Conservation (phyloP, 805 yeast genomes). For the Tetrapisispora namnaoensis region DNA sequence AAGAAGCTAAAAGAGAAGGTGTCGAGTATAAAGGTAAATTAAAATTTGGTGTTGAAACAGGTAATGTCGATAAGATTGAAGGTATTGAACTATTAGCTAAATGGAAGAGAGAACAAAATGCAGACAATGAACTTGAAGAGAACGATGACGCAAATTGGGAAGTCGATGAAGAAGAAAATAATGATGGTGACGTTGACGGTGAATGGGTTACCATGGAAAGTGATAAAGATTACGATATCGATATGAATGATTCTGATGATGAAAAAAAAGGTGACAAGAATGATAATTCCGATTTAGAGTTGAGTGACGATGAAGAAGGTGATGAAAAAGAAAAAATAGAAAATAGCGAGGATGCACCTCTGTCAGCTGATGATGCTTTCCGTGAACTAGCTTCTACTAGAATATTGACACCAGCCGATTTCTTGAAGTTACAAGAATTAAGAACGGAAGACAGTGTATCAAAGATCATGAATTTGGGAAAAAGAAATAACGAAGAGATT, state of each 20-base stretch:
- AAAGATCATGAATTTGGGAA: conserved; percentile 50
- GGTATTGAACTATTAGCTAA: conserved; percentile 84
- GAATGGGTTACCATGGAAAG: conserved; percentile 89
- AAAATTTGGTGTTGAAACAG: conserved; percentile 63
- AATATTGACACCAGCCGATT: conserved; percentile 94
- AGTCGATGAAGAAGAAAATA: conserved; percentile 39
- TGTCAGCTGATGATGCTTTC: conserved; percentile 34
- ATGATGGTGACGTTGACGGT: conserved; percentile 56
- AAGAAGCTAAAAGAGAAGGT: conserved; percentile 46
- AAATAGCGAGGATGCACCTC: conserved; percentile 16
- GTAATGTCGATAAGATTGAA: conserved; percentile 62
- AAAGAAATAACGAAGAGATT: conserved; percentile 57
- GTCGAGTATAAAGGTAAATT: conserved; percentile 28
- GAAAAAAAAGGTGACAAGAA: conserved; percentile 29
- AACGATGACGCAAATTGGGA: conserved; percentile 57
- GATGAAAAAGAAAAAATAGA: conserved; percentile 14
- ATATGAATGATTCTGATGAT: conserved; percentile 41
- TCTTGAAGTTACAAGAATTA: conserved; percentile 87
- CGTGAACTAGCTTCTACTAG: conserved; percentile 57
- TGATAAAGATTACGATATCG: conserved; percentile 60
- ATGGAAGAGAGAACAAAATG: conserved; percentile 52
- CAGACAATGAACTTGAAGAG: conserved; percentile 45
- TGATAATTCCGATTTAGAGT: conserved; percentile 42
- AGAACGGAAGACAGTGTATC: conserved; percentile 78
- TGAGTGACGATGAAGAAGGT: conserved; percentile 31